Evolutionary conservation across 176 grass and related monocot species (phyloP).

Genomic region (Cenchrus americanus): DNA sequence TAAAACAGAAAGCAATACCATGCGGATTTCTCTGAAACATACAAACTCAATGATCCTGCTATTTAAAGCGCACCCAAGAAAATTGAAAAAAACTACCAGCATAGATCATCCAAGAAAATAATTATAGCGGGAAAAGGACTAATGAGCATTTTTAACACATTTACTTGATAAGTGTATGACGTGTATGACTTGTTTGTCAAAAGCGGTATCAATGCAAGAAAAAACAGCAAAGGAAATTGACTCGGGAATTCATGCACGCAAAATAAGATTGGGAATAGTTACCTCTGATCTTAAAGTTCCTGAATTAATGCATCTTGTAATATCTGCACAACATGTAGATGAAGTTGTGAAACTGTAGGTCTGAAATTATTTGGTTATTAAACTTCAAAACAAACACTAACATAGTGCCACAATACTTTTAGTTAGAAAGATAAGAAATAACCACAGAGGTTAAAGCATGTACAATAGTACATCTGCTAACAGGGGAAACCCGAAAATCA

Average conservation of each 20-base stretch:
- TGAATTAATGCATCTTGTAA: conserved; percentile 71
- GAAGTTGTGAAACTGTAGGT: conserved; percentile 17
- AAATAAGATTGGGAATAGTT: conserved; percentile 38
- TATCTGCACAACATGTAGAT: conserved; percentile 64
- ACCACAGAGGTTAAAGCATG: not conserved
- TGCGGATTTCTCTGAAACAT: conserved; percentile 23
- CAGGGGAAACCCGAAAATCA: conserved; percentile 5
- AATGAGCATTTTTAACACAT: not conserved
- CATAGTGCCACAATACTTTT: not conserved
- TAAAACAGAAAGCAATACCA: not conserved
- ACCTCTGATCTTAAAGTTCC: conserved; percentile 77
- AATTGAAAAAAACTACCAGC: conserved; percentile 5
- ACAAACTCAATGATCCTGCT: not conserved
- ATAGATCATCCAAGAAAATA: not conserved
- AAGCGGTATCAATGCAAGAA: not conserved
- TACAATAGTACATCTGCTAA: not conserved
- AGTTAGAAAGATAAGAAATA: conserved; percentile 1
- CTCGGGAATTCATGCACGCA: conserved; percentile 31
- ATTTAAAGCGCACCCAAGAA: not conserved
- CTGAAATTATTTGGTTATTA: not conserved
- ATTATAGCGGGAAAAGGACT: conserved; percentile 6
- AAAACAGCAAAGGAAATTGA: not conserved
- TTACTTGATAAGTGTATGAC: not conserved
- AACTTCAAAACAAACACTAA: not conserved
- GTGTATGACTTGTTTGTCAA: too few relatives aligned